phyloP scores from a whole-genome alignment of 495 filamentous ascomycete species.

The Sphaerosporella brunnea region DNA sequence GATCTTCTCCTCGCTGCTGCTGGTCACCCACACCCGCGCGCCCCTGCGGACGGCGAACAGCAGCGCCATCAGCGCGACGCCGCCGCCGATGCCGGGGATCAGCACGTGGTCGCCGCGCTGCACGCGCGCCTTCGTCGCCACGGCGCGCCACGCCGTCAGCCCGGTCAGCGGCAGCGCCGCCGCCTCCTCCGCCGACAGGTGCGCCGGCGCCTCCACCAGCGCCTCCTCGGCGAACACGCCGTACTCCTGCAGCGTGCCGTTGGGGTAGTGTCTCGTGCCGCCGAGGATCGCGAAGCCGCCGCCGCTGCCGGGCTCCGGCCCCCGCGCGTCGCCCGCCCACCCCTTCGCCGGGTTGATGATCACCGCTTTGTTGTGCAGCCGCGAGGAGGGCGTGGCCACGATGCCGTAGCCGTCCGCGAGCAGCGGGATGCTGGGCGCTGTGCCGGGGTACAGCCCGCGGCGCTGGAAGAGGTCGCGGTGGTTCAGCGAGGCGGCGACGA shows the following conservation, averaged over 20 bases:
- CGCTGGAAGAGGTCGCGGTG: constrained; percentile 87
- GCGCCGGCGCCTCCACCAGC: constrained; percentile 53
- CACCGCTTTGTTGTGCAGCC: constrained; percentile 43
- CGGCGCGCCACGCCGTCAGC: constrained; percentile 71
- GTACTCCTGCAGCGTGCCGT: constrained; percentile 50
- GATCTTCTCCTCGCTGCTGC: constrained; percentile 46
- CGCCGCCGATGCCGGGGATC: constrained; percentile 64
- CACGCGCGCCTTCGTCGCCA: constrained; percentile 53
- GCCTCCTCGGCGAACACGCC: constrained; percentile 50
- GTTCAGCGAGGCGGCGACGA: constrained; percentile 67
- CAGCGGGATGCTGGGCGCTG: constrained; percentile 53
- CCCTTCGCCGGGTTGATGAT: constrained; percentile 55
- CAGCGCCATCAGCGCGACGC: constrained; percentile 54
- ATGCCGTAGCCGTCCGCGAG: constrained; percentile 61
- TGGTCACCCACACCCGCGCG: constrained; percentile 51
- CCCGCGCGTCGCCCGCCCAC: constrained; percentile 51
- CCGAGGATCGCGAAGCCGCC: constrained; percentile 46
- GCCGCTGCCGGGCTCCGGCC: constrained; percentile 43
- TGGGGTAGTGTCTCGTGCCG: constrained; percentile 40
- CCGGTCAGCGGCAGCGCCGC: constrained; percentile 69
- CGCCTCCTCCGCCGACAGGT: constrained; percentile 52
- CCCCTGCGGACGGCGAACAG: constrained; percentile 51
- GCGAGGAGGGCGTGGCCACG: constrained; percentile 44
- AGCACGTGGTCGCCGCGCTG: constrained; percentile 44
- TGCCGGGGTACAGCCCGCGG: constrained; percentile 72